These are phyloP conservation scores for Colletotrichum horii DNA, from an alignment of 2,329 filamentous ascomycete genomes.

Conservation along the genomic window DNA sequence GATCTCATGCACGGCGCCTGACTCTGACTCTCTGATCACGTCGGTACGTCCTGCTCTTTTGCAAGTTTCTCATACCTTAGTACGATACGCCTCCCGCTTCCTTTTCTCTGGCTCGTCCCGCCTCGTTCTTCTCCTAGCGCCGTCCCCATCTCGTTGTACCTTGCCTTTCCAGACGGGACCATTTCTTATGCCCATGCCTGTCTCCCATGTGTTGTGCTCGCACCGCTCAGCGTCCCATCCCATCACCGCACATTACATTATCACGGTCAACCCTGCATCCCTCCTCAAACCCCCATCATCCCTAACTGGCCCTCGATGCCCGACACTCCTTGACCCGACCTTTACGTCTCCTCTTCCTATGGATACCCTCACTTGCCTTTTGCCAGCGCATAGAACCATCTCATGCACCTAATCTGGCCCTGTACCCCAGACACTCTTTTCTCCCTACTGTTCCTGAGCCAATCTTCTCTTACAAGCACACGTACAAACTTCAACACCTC, in stretches of 20 bases:
- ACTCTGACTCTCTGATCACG: constrained; percentile 7
- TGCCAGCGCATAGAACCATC: constrained; percentile 25
- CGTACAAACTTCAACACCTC: not conserved
- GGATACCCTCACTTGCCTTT: constrained; percentile 24
- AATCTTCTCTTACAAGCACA: not conserved
- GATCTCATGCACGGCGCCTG: constrained; percentile 19
- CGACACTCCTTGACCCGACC: constrained; percentile 18
- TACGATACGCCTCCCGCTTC: not conserved
- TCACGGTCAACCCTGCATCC: constrained; percentile 21
- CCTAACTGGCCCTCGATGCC: constrained; percentile 18
- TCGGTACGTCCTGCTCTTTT: constrained; percentile 18
- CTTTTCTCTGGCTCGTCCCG: not conserved
- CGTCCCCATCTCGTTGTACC: not conserved
- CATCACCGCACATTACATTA: constrained; percentile 14
- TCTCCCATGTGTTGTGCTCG: constrained; percentile 21
- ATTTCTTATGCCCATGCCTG: constrained; percentile 21
- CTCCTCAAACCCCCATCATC: constrained; percentile 19
- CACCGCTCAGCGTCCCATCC: constrained; percentile 16
- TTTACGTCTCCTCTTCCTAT: constrained; percentile 20
- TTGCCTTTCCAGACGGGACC: not conserved
- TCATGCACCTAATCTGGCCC: constrained; percentile 21
- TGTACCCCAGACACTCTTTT: not conserved
- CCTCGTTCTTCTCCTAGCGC: not conserved
- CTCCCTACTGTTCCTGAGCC: constrained; percentile 1
- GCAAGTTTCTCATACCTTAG: not conserved